A percentile compares a stretch with the other conserved stretches of the same genome.
Evolutionary conservation across 83 land plant species (phyloP).

Genomic region (Thuja plicata): DNA sequence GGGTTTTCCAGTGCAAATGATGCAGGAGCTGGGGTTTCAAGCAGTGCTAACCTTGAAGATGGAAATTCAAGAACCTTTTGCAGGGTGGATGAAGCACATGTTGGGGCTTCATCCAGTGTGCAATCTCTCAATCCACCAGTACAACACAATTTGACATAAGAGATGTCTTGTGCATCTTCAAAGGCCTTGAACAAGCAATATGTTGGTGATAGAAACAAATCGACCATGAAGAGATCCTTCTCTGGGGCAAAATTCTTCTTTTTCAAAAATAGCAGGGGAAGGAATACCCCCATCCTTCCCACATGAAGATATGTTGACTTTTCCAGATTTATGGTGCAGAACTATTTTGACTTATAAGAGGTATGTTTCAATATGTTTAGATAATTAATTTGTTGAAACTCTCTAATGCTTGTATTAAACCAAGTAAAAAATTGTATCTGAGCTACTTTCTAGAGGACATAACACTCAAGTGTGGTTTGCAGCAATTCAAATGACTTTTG

Average conservation of each 20-base stretch:
- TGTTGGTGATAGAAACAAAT: slow-evolving; percentile 28
- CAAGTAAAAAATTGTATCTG: not conserved
- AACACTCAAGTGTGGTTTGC: not conserved
- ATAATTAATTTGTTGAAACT: not conserved
- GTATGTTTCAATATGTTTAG: slow-evolving; percentile 1
- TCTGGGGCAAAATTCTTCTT: slow-evolving; percentile 36
- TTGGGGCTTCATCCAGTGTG: slow-evolving; percentile 4
- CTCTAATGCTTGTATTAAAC: slow-evolving; percentile 2
- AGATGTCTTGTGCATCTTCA: not conserved
- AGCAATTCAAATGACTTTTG: slow-evolving; percentile 3
- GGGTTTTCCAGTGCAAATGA: not conserved
- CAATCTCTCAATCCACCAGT: not conserved
- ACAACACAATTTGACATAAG: not conserved
- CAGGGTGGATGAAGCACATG: slow-evolving; percentile 4
- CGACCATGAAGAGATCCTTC: slow-evolving; percentile 41
- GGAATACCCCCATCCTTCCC: slow-evolving; percentile 16
- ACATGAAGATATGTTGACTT: not conserved
- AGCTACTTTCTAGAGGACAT: not conserved
- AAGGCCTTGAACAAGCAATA: slow-evolving; percentile 16
- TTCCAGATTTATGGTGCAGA: not conserved
- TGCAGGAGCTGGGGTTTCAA: not conserved
- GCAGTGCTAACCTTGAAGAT: slow-evolving; percentile 1
- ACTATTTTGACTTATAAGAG: not conserved
- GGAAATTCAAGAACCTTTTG: not conserved
- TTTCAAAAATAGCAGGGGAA: slow-evolving; percentile 24